phyloP scores from a whole-genome alignment of 495 filamentous ascomycete genomes.

The Hyaloscypha finlandica region DNA sequence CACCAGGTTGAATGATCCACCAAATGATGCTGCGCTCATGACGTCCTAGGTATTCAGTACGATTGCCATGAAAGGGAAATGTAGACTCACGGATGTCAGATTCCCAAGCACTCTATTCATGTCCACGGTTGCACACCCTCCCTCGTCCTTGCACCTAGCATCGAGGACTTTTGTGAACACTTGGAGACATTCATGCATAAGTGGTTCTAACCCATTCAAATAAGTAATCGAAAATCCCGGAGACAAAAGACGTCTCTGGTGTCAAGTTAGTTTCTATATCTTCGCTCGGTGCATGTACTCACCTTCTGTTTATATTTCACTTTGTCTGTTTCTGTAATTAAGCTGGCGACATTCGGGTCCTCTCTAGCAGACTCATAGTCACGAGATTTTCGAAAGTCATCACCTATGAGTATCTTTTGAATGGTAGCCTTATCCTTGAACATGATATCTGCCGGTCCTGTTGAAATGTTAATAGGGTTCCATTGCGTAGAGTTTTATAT shows the following conservation, averaged over 20 bases:
- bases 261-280: background rate
- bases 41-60: conserved; percentile 14
- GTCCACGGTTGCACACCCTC: conserved; percentile 15
- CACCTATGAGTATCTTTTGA: conserved; percentile 21
- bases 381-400: conserved; percentile 21
- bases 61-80: background rate
- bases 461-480: background rate
- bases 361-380: conserved; percentile 15
- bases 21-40: conserved; percentile 26
- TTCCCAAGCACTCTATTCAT: conserved; percentile 16
- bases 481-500: background rate
- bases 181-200: conserved; percentile 21
- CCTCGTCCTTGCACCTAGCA: conserved; percentile 9
- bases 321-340: conserved; percentile 25
- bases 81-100: conserved; percentile 18
- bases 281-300: too few species aligned
- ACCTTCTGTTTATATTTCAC: conserved; percentile 24
- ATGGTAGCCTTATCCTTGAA: conserved; percentile 12
- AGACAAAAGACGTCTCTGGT: conserved; percentile 22
- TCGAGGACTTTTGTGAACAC: conserved; percentile 15
- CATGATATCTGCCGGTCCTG: conserved; percentile 19
- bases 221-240: conserved; percentile 27
- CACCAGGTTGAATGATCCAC: conserved; percentile 22
- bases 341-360: conserved; percentile 1
- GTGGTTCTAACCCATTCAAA: conserved; percentile 23